Percentiles rank a stretch among this genome's conserved stretches.
Evolutionary conservation across 345 rosid genomes (phyloP).

Genomic region (Dipteronia sinensis): DNA sequence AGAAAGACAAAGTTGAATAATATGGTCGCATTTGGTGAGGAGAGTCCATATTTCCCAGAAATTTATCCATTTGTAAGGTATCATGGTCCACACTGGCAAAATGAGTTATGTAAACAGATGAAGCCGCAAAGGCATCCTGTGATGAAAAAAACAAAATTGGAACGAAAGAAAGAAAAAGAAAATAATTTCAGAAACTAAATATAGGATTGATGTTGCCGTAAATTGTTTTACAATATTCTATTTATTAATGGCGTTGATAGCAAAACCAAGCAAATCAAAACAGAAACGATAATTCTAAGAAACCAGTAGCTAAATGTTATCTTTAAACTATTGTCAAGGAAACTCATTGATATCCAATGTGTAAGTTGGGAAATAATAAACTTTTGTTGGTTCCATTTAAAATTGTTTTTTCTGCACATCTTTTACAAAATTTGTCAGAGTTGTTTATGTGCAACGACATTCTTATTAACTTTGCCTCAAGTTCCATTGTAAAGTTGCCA

Average conservation of each 20-base stretch:
- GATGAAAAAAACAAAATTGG: not conserved
- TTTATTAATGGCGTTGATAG: not conserved
- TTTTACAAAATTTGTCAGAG: not conserved
- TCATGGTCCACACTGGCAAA: constrained; percentile 26
- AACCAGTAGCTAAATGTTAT: not conserved
- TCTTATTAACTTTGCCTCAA: not conserved
- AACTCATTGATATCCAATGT: not conserved
- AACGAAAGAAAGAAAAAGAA: not conserved
- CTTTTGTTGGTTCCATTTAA: not conserved
- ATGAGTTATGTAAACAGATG: constrained; percentile 15
- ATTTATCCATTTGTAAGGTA: constrained; percentile 24
- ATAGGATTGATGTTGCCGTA: not conserved
- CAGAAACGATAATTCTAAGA: not conserved
- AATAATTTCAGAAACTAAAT: not conserved
- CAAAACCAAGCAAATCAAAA: not conserved
- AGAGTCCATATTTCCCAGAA: constrained; percentile 20
- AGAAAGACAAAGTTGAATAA: constrained; percentile 44
- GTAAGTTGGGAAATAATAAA: not conserved
- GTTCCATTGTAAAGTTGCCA: not conserved
- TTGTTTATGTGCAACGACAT: not conserved
- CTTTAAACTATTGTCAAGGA: not conserved
- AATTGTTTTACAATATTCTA: not conserved
- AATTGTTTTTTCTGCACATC: not conserved
- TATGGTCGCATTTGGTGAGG: constrained; percentile 31
- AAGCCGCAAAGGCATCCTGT: constrained; percentile 34